A percentile compares a stretch with the other conserved stretches of the same genome.
Conservation (phyloP, 345 rosid genomes). For the Arabidopsis suecica region DNA sequence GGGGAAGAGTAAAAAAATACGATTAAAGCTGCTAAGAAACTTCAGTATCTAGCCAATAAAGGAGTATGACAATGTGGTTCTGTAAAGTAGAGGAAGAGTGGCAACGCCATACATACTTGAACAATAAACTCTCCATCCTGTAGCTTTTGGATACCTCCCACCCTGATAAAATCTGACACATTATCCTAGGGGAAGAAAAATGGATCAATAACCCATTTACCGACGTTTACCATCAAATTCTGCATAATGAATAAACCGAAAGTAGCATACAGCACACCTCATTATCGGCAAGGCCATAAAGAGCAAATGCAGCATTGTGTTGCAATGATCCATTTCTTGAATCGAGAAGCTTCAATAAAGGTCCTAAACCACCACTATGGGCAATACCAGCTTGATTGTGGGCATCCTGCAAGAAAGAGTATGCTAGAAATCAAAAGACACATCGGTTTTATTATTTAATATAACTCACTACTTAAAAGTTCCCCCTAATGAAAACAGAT, state of each 20-base stretch:
- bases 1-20: not conserved
- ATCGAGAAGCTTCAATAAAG: constrained; percentile 92
- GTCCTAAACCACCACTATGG: constrained; percentile 87
- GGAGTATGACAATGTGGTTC: constrained; percentile 10
- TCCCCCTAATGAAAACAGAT: not conserved
- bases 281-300: constrained; percentile 98
- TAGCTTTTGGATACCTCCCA: constrained; percentile 95
- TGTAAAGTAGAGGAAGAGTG: constrained; percentile 27
- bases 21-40: constrained; percentile 6
- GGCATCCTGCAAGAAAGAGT: constrained; percentile 62
- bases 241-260: constrained; percentile 8
- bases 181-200: constrained; percentile 75
- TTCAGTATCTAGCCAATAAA: constrained; percentile 16
- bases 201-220: constrained; percentile 37
- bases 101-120: constrained; percentile 61
- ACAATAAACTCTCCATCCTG: constrained; percentile 97
- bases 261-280: constrained; percentile 63
- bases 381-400: constrained; percentile 99
- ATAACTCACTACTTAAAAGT: not conserved
- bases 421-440: constrained; percentile 12
- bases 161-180: constrained; percentile 91
- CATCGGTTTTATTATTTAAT: constrained; percentile 2
- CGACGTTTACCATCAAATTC: constrained; percentile 33
- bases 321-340: constrained; percentile 97
- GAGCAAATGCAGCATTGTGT: constrained; percentile 99